These are phyloP conservation scores for Stephania yunnanensis DNA, from an alignment of 164 flowering plant genomes.

Conservation along the genomic window DNA sequence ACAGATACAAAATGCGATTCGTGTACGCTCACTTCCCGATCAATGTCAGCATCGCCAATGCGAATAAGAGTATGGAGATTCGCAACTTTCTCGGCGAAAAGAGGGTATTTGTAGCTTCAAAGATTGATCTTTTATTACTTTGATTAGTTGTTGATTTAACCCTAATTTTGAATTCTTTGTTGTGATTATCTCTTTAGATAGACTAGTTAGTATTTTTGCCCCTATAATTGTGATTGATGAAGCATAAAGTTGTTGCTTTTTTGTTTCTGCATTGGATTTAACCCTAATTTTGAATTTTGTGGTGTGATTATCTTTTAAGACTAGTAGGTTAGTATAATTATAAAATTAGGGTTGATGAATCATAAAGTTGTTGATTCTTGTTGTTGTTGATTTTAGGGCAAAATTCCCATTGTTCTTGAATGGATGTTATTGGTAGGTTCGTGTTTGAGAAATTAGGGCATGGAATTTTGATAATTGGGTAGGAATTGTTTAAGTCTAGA, in stretches of 20 bases:
- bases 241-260: background rate
- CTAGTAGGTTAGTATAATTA: background rate
- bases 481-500: background rate
- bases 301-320: background rate
- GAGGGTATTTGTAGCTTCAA: conserved; percentile 27
- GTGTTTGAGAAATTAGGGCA: background rate
- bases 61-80: conserved; percentile 36
- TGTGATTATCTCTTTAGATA: background rate
- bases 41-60: conserved; percentile 48
- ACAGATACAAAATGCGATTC: conserved; percentile 60
- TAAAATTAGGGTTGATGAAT: background rate
- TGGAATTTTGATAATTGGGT: background rate
- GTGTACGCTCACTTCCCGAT: conserved; percentile 72
- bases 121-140: background rate
- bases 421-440: background rate
- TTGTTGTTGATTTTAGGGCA: no score
- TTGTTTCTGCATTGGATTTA: background rate
- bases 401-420: background rate
- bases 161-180: background rate
- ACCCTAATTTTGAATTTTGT: background rate
- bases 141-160: background rate
- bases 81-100: conserved; percentile 48
- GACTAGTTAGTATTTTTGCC: no score
- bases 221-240: no score
- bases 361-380: background rate